These are phyloP conservation scores for Serendipita indica DNA, from an alignment of 768 basidiomycete species.

Conservation along the genomic window DNA sequence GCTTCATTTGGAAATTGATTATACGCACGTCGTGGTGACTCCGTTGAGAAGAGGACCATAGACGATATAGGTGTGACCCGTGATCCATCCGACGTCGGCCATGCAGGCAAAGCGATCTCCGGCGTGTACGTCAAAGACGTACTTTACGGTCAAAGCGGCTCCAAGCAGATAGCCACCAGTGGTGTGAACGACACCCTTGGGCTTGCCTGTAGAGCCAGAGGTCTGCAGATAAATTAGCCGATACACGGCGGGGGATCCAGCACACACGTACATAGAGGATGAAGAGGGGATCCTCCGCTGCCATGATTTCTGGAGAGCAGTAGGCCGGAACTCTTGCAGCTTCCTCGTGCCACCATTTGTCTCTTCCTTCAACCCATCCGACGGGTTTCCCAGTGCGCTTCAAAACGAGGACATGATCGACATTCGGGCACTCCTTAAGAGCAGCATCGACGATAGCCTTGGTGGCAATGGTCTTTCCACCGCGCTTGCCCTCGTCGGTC, in stretches of 20 bases:
- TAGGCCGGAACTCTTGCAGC: conserved; percentile 66
- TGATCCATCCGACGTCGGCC: conserved; percentile 99
- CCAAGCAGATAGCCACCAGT: conserved; percentile 84
- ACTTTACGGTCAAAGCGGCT: conserved; percentile 85
- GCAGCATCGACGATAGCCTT: conserved; percentile 91
- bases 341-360: conserved; percentile 97
- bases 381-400: conserved; percentile 74
- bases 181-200: conserved; percentile 91
- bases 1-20: neutral
- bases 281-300: conserved; percentile 91
- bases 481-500: conserved; percentile 83
- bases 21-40: conserved; percentile 42
- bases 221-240: conserved; percentile 37
- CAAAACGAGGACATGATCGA: conserved; percentile 85
- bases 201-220: conserved; percentile 87
- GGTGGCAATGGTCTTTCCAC: conserved; percentile 89
- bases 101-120: conserved; percentile 94
- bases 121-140: conserved; percentile 95
- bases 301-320: conserved; percentile 79
- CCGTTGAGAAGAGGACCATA: conserved; percentile 88
- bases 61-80: conserved; percentile 85
- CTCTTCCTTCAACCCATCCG: conserved; percentile 67
- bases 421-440: conserved; percentile 63
- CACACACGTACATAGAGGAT: conserved; percentile 77
- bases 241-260: neutral